phyloP scores from a whole-genome alignment of 73 alveolate genomes.

The Uronychia setigera region DNA sequence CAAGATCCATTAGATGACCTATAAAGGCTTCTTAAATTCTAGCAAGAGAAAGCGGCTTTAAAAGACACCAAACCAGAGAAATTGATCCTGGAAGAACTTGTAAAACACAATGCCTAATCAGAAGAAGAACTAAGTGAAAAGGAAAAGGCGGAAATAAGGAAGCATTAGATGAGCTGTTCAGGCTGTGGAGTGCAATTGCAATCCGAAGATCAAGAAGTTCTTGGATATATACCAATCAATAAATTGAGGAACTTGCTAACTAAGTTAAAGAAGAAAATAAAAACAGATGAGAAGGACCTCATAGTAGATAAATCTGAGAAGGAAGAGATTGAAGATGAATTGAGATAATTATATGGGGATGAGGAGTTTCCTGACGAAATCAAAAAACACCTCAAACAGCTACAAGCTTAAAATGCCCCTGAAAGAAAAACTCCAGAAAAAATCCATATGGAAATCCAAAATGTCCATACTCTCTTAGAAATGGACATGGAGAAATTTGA shows the following conservation, averaged over 20 bases:
- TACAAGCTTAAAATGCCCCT: background rate
- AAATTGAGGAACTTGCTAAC: conserved; percentile 24
- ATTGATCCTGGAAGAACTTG: too few relatives aligned
- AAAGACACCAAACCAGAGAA: too few relatives aligned
- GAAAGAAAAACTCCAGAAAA: conserved; percentile 14
- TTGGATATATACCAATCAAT: conserved; percentile 46
- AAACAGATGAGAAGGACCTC: background rate
- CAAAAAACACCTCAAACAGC: background rate
- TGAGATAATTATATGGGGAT: background rate
- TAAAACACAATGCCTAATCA: too few relatives aligned
- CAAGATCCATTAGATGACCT: too few relatives aligned
- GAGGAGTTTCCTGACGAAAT: background rate
- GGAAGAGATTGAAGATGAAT: background rate
- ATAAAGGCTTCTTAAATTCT: too few relatives aligned
- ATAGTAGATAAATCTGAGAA: background rate
- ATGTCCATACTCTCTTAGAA: conserved; percentile 30
- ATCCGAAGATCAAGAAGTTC: conserved; percentile 24
- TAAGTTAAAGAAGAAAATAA: background rate
- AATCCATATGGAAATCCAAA: conserved; percentile 5
- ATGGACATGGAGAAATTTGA: conserved; percentile 3
- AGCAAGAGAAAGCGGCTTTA: too few relatives aligned
- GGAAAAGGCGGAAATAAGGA: too few relatives aligned
- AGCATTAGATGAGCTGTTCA: too few relatives aligned
- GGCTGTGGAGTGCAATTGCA: conserved; percentile 62
- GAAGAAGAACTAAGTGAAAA: too few relatives aligned